phyloP scores from a whole-genome alignment of 2,329 filamentous ascomycete species.

The Colletotrichum limetticola region DNA sequence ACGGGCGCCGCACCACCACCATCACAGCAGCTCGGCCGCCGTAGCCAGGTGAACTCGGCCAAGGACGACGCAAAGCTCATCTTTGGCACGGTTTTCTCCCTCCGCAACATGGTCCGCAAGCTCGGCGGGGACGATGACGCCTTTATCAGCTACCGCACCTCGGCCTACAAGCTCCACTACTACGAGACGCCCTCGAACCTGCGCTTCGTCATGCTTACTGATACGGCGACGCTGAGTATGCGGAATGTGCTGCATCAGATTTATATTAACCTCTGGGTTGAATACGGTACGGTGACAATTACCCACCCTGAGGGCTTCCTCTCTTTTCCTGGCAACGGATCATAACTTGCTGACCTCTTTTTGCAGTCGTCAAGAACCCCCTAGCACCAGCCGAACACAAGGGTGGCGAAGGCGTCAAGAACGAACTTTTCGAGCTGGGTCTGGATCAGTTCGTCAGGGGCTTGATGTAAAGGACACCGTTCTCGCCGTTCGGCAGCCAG shows the following conservation, averaged over 20 bases:
- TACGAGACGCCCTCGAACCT: conserved; percentile 97
- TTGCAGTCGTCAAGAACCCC: conserved; percentile 75
- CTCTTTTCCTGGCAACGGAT: too few species aligned
- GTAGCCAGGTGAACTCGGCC: conserved; percentile 40
- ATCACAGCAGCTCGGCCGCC: conserved; percentile 20
- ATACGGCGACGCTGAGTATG: conserved; percentile 89
- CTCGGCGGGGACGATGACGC: conserved; percentile 93
- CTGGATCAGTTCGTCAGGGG: conserved; percentile 82
- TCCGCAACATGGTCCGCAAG: conserved; percentile 97
- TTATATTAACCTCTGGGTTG: conserved; percentile 97
- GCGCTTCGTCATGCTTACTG: conserved; percentile 96
- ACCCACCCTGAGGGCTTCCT: background rate
- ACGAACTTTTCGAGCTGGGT: conserved; percentile 77
- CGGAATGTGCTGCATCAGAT: conserved; percentile 96
- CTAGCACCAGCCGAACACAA: conserved; percentile 76
- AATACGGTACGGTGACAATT: conserved; percentile 75
- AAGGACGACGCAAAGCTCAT: conserved; percentile 95
- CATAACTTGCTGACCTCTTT: conserved; percentile 33
- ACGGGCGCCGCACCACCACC: conserved; percentile 31
- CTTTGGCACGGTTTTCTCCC: conserved; percentile 95
- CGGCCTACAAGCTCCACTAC: conserved; percentile 97
- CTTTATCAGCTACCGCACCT: conserved; percentile 93
- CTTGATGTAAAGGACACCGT: conserved; percentile 58
- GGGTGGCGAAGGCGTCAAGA: conserved; percentile 74
- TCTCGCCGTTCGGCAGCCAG: background rate